These are phyloP conservation scores for carrot (Daucus carota) DNA, from an alignment of 129 eudicot species.

Conservation along the genomic window DH1_v3.0 NC_030383.2:11829501-11830000, in stretches of 20 bases:
- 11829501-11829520: background rate
- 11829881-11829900: no score
- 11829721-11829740: no score
- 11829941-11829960: no score
- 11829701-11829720: background rate
- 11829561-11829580: background rate
- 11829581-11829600: no score
- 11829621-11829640: background rate
- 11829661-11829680: slow-evolving; percentile 10
- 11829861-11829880: background rate
- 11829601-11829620: background rate
- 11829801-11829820: background rate
- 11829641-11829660: slow-evolving; percentile 24
- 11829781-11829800: background rate
- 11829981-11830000: no score
- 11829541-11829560: slow-evolving; percentile 39
- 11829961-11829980: no score
- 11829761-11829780: slow-evolving; percentile 38
- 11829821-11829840: no score
- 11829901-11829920: no score
- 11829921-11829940: no score
- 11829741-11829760: slow-evolving; percentile 23
- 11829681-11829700: slow-evolving; percentile 11
- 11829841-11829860: background rate
- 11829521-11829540: slow-evolving; percentile 44